Evolutionary conservation across 805 yeast genomes (phyloP).

Genomic region (Blastobotrys muscicola): DNA sequence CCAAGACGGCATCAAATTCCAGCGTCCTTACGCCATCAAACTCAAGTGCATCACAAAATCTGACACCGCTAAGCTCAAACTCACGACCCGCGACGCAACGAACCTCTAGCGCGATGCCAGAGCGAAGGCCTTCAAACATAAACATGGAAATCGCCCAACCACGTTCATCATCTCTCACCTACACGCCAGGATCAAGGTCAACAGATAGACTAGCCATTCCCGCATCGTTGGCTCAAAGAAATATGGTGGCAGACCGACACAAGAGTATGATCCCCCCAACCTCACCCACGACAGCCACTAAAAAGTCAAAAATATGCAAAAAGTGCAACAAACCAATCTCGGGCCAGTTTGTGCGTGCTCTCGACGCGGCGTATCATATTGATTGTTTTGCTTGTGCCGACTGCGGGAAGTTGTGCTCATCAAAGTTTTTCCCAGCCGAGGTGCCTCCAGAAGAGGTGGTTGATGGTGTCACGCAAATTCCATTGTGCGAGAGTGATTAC

Average conservation of each 20-base stretch:
- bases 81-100: too few species aligned
- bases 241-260: background rate
- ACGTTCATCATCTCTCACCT: too few species aligned
- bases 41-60: too few species aligned
- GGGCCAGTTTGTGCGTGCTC: conserved; percentile 81
- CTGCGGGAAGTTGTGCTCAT: conserved; percentile 71
- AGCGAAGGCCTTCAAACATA: too few species aligned
- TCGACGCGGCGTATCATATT: conserved; percentile 70
- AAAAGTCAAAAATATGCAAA: conserved; percentile 32
- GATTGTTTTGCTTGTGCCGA: conserved; percentile 81
- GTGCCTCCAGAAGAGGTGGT: conserved; percentile 14
- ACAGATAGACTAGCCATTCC: too few species aligned
- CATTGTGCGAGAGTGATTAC: conserved; percentile 87
- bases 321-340: conserved; percentile 44
- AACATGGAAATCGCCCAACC: too few species aligned
- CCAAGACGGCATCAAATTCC: too few species aligned
- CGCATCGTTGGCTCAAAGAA: background rate
- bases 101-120: too few species aligned
- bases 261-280: background rate
- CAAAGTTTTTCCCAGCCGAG: conserved; percentile 82
- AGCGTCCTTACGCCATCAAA: too few species aligned
- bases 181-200: too few species aligned
- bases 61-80: too few species aligned
- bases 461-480: conserved; percentile 30
- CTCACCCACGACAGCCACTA: background rate